phyloP scores from a whole-genome alignment of 2,329 filamentous ascomycete genomes.

The Fusarium anthophilum region DNA sequence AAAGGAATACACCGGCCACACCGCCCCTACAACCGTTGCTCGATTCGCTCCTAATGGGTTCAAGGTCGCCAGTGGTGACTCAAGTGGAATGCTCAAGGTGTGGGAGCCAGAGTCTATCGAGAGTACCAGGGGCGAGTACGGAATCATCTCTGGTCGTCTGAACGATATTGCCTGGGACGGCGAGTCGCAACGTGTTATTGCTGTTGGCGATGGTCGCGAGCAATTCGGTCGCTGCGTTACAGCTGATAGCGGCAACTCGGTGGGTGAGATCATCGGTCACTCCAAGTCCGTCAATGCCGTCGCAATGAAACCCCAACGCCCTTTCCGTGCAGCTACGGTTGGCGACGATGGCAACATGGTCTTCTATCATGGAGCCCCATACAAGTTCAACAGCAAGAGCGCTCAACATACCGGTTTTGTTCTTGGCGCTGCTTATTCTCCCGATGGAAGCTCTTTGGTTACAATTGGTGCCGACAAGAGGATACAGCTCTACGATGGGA shows the following conservation, averaged over 20 bases:
- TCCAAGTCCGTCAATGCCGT: slow-evolving; percentile 91
- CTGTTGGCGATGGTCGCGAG: slow-evolving; percentile 94
- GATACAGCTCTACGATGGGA: slow-evolving; percentile 96
- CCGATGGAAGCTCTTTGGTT: slow-evolving; percentile 82
- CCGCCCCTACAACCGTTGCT: slow-evolving; percentile 86
- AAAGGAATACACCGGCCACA: slow-evolving; percentile 94
- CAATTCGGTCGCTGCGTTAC: slow-evolving; percentile 94
- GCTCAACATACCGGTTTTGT: slow-evolving; percentile 89
- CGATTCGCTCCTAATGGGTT: slow-evolving; percentile 94
- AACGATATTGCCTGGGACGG: slow-evolving; percentile 98
- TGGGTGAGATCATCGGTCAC: slow-evolving; percentile 93
- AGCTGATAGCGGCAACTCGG: slow-evolving; percentile 93
- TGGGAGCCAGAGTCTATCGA: slow-evolving; percentile 91
- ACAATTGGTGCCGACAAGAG: slow-evolving; percentile 92
- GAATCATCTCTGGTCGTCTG: slow-evolving; percentile 92
- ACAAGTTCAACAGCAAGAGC: slow-evolving; percentile 92
- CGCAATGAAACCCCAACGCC: slow-evolving; percentile 86
- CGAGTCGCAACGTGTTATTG: slow-evolving; percentile 95
- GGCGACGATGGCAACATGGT: slow-evolving; percentile 90
- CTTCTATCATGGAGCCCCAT: slow-evolving; percentile 93
- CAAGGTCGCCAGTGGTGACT: slow-evolving; percentile 93
- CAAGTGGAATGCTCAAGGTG: slow-evolving; percentile 83
- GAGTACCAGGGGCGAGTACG: slow-evolving; percentile 92
- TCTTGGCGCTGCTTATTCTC: slow-evolving; percentile 87
- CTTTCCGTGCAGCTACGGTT: slow-evolving; percentile 89